Evolutionary conservation across 2,329 filamentous ascomycete species (phyloP).

Genomic region (Ceratocystiopsis brevicomis): DNA sequence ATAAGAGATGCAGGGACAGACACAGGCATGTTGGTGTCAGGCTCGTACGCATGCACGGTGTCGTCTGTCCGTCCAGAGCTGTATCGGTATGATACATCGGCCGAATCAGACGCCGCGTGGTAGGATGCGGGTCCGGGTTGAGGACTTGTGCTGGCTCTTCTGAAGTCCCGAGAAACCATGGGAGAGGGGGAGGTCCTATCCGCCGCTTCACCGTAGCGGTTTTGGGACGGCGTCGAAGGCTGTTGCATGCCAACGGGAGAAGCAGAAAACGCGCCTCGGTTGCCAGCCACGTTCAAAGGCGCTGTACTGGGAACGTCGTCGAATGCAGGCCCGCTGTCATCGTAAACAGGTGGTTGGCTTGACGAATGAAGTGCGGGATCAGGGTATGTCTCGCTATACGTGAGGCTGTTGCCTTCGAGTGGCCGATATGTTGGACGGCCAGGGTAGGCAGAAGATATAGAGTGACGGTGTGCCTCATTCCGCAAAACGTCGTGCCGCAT

Average conservation of each 20-base stretch:
- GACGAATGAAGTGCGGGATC: slow-evolving; percentile 18
- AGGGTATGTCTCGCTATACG: slow-evolving; percentile 10
- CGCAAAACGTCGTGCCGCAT: slow-evolving; percentile 41
- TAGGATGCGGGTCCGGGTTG: slow-evolving; percentile 1
- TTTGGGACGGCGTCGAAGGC: slow-evolving; percentile 5
- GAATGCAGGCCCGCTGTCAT: no score
- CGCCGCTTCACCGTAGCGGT: slow-evolving; percentile 1
- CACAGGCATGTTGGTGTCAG: slow-evolving; percentile 23
- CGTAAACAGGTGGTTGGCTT: slow-evolving; percentile 11
- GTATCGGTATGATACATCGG: slow-evolving; percentile 16
- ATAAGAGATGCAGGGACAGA: slow-evolving; percentile 37
- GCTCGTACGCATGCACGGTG: slow-evolving; percentile 12
- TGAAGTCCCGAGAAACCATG: background rate
- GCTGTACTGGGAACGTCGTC: slow-evolving; percentile 19
- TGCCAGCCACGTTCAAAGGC: slow-evolving; percentile 24
- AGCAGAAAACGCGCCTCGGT: slow-evolving; percentile 12
- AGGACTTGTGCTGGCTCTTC: slow-evolving; percentile 1
- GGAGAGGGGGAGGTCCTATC: slow-evolving; percentile 5
- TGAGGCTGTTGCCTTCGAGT: slow-evolving; percentile 23
- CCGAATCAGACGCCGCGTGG: slow-evolving; percentile 11
- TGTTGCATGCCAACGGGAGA: slow-evolving; percentile 13
- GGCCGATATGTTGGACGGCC: slow-evolving; percentile 33
- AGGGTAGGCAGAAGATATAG: slow-evolving; percentile 27
- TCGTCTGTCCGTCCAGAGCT: slow-evolving; percentile 20
- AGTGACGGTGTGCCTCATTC: slow-evolving; percentile 36